A percentile compares a stretch with the other conserved stretches of the same genome.
These are phyloP conservation scores for Ceratobasidium sp. DNA, from an alignment of 1,284 basidiomycete genomes.

Conservation along the genomic window DNA sequence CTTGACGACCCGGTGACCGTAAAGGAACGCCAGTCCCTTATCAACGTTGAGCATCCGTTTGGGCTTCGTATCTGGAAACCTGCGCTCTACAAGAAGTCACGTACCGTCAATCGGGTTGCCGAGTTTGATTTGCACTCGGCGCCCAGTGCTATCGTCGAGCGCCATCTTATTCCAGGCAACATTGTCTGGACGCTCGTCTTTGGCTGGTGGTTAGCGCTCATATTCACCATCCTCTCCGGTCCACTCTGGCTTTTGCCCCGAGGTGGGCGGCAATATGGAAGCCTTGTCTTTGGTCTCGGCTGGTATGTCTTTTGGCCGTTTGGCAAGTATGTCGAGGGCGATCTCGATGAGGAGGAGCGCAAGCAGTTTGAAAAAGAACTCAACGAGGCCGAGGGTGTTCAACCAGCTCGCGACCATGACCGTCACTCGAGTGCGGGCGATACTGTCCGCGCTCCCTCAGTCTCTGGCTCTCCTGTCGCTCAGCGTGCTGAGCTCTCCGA, in stretches of 20 bases:
- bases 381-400: constrained; percentile 54
- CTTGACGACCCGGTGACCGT: constrained; percentile 90
- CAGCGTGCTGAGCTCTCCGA: background rate
- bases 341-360: constrained; percentile 52
- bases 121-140: constrained; percentile 92
- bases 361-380: constrained; percentile 54
- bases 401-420: constrained; percentile 47
- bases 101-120: constrained; percentile 94
- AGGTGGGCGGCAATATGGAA: constrained; percentile 85
- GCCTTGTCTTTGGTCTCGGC: constrained; percentile 88
- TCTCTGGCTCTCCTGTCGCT: constrained; percentile 32
- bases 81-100: constrained; percentile 97
- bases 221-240: constrained; percentile 72
- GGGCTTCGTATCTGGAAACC: constrained; percentile 99
- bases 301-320: constrained; percentile 99
- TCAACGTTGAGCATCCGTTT: constrained; percentile 99
- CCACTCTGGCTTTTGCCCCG: constrained; percentile 77
- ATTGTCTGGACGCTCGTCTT: constrained; percentile 88
- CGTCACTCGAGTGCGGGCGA: constrained; percentile 2
- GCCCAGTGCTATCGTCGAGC: constrained; percentile 90
- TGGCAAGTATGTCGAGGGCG: constrained; percentile 97
- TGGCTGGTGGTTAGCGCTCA: constrained; percentile 88
- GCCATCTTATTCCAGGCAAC: constrained; percentile 91
- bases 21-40: constrained; percentile 95
- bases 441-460: constrained; percentile 31